Evolutionary conservation across 2,329 filamentous ascomycete genomes (phyloP).

Genomic region (Didymellaceae sp.): DNA sequence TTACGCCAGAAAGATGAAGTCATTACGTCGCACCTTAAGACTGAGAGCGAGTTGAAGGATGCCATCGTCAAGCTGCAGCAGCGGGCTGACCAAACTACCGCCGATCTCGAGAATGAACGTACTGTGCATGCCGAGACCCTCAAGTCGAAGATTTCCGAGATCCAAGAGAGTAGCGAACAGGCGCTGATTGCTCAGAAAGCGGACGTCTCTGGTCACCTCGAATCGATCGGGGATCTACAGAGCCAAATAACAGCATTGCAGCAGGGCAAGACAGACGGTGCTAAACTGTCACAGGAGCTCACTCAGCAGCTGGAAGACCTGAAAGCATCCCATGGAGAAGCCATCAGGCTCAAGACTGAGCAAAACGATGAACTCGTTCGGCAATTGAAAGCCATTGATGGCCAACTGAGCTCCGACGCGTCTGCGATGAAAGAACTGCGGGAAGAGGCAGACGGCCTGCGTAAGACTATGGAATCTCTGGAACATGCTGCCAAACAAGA

Average conservation of each 20-base stretch:
- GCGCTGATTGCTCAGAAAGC: conserved; percentile 36
- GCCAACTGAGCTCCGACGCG: conserved; percentile 42
- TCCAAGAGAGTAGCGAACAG: conserved; percentile 34
- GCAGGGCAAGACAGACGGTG: conserved; percentile 44
- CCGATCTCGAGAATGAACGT: conserved; percentile 41
- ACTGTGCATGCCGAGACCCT: conserved; percentile 33
- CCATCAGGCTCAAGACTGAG: conserved; percentile 37
- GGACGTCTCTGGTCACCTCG: conserved; percentile 39
- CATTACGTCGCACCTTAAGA: conserved; percentile 34
- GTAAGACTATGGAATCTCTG: conserved; percentile 42
- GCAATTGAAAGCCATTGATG: conserved; percentile 44
- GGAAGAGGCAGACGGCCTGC: conserved; percentile 37
- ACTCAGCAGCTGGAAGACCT: conserved; percentile 42
- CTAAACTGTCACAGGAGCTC: conserved; percentile 39
- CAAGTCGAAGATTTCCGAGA: conserved; percentile 35
- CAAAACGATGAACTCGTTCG: conserved; percentile 43
- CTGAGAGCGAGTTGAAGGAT: conserved; percentile 34
- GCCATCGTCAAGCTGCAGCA: conserved; percentile 37
- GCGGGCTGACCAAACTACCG: conserved; percentile 36
- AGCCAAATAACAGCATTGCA: conserved; percentile 41
- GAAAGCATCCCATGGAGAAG: conserved; percentile 39
- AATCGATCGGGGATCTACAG: conserved; percentile 43
- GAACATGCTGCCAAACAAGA: conserved; percentile 40
- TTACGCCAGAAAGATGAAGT: conserved; percentile 40
- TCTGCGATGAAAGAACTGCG: conserved; percentile 36